These are phyloP conservation scores for Podospora pseudopauciseta DNA, from an alignment of 495 filamentous ascomycete species.

Conservation along the genomic window DNA sequence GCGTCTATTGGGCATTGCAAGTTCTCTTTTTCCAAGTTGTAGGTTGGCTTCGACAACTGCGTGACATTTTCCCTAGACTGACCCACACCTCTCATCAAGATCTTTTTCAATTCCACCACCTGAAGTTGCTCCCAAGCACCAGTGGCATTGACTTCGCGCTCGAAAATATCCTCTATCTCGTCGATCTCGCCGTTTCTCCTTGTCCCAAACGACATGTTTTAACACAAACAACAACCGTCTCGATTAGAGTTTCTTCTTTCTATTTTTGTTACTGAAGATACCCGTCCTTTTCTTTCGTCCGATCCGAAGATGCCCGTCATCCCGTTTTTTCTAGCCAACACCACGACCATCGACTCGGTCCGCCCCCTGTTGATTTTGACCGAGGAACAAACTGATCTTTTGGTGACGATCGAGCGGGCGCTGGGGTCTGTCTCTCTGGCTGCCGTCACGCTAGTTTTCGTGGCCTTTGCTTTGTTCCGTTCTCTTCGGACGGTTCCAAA, in stretches of 20 bases:
- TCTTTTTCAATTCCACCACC: not conserved
- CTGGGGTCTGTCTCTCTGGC: slow-evolving; percentile 56
- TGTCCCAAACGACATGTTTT: not conserved
- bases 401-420: slow-evolving; percentile 39
- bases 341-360: not conserved
- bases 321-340: not conserved
- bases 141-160: not conserved
- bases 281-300: not conserved
- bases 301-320: not conserved
- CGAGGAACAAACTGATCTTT: slow-evolving; percentile 29
- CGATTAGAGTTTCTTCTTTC: not conserved
- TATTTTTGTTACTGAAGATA: not conserved
- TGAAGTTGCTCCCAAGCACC: not conserved
- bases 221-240: not conserved
- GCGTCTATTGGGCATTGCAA: not conserved
- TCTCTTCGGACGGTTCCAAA: slow-evolving; percentile 70
- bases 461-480: slow-evolving; percentile 55
- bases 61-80: too few species aligned
- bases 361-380: slow-evolving; percentile 4
- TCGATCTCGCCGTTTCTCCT: not conserved
- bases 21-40: not conserved
- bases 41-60: not conserved
- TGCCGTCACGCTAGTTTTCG: slow-evolving; percentile 61
- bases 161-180: not conserved
- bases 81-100: not conserved